Conservation (phyloP, 768 basidiomycete genomes). For the Amanita pseudoporphyria region DNA sequence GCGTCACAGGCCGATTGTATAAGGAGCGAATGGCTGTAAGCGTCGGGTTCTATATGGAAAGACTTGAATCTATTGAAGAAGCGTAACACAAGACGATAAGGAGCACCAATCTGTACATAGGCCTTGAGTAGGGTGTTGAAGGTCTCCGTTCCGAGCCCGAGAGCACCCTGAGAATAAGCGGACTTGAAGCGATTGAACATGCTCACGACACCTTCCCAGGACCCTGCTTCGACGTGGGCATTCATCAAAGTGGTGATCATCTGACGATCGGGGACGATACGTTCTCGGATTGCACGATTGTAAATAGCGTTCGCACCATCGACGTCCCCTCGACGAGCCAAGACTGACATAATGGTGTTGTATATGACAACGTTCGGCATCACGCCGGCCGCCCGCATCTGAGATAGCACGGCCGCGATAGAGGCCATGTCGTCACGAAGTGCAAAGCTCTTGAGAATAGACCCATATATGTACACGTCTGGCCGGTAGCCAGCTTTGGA, state of each 20-base stretch:
- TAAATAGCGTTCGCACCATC: conserved; percentile 59
- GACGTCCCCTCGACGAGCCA: conserved; percentile 53
- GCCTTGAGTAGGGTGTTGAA: conserved; percentile 80
- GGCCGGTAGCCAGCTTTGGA: conserved; percentile 38
- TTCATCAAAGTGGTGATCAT: conserved; percentile 73
- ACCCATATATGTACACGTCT: conserved; percentile 46
- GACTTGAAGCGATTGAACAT: conserved; percentile 53
- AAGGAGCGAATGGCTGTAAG: conserved; percentile 58
- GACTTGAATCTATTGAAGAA: conserved; percentile 48
- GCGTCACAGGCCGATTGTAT: conserved; percentile 78
- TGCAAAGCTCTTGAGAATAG: conserved; percentile 50
- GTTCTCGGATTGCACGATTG: conserved; percentile 50
- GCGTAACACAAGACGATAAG: conserved; percentile 51
- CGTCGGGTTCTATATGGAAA: conserved; percentile 44
- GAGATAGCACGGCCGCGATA: conserved; percentile 38
- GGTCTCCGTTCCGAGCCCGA: conserved; percentile 42
- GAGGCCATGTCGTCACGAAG: conserved; percentile 43
- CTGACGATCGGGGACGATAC: conserved; percentile 48
- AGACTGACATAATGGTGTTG: conserved; percentile 56
- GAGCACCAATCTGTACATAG: conserved; percentile 72
- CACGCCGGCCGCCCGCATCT: conserved; percentile 48
- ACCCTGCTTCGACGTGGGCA: conserved; percentile 71
- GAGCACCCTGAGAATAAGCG: conserved; percentile 20
- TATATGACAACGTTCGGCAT: conserved; percentile 45
- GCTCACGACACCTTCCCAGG: conserved; percentile 67